Percentiles rank a stretch among this genome's conserved stretches.
Conservation (phyloP, 805 yeast species). For the Pichia paraexigua region DNA sequence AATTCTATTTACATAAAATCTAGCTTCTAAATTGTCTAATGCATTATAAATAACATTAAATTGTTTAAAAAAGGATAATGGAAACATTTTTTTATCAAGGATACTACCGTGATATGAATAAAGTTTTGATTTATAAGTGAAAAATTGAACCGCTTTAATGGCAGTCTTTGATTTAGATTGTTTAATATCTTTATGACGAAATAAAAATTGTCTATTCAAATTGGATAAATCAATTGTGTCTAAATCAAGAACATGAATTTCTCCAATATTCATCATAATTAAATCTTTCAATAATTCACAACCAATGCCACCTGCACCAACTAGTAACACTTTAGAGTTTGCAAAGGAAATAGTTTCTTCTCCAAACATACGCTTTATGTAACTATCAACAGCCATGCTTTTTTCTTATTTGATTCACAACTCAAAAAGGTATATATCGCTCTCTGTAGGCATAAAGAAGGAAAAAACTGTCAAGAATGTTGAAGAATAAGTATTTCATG, state of each 20-base stretch:
- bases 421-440: too few species aligned
- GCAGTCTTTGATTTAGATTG: conserved; percentile 84
- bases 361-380: conserved; percentile 39
- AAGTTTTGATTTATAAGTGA: conserved; percentile 58
- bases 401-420: background rate
- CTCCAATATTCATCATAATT: conserved; percentile 72
- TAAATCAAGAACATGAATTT: conserved; percentile 85
- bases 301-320: conserved; percentile 97
- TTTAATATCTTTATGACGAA: conserved; percentile 83
- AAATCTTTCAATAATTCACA: conserved; percentile 83
- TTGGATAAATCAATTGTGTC: conserved; percentile 93
- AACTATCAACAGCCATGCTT: conserved; percentile 17
- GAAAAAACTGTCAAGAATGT: background rate
- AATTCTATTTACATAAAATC: conserved; percentile 81
- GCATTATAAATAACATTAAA: conserved; percentile 86
- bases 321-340: conserved; percentile 59
- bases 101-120: conserved; percentile 83
- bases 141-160: conserved; percentile 66
- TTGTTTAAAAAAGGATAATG: conserved; percentile 66
- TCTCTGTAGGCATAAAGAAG: too few species aligned
- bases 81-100: conserved; percentile 65
- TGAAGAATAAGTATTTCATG: too few species aligned
- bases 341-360: conserved; percentile 25
- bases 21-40: conserved; percentile 85
- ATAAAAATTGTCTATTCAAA: conserved; percentile 86